A percentile compares a stretch with the other conserved stretches of the same genome.
Evolutionary conservation across 768 basidiomycete species (phyloP).

Genomic region (Boletellus emodensis): DNA sequence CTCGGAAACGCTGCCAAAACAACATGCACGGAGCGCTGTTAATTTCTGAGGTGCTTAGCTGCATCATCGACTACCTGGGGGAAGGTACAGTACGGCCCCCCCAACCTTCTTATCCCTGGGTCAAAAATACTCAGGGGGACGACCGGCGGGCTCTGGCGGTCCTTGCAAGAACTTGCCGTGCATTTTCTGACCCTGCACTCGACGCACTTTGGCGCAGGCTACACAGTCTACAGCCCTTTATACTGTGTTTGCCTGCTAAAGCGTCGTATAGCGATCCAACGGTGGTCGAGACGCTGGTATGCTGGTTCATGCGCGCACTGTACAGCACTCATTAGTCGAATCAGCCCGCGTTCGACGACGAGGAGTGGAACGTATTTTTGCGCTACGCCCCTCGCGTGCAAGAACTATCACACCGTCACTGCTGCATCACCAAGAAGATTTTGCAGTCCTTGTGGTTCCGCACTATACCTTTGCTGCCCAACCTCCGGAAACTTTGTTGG

Average conservation of each 20-base stretch:
- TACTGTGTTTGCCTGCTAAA: slow-evolving; percentile 2
- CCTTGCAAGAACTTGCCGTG: background rate
- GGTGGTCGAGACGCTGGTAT: background rate
- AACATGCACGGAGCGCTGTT: background rate
- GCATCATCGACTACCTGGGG: background rate
- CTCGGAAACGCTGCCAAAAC: background rate
- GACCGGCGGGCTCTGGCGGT: background rate
- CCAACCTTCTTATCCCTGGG: background rate
- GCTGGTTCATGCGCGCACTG: background rate
- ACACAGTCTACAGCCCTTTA: slow-evolving; percentile 4
- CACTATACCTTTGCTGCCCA: background rate
- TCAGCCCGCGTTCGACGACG: background rate
- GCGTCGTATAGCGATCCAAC: background rate
- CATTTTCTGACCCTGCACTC: slow-evolving; percentile 6
- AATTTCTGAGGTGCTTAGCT: background rate
- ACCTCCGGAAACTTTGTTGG: background rate
- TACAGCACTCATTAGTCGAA: no score
- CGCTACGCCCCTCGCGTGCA: background rate
- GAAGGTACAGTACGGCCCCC: background rate
- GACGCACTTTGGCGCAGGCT: slow-evolving; percentile 14
- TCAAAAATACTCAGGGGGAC: no score
- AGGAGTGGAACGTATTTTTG: background rate
- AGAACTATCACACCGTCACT: background rate
- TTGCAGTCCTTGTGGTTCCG: background rate
- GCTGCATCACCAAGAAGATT: no score